Conservation (phyloP, 1,284 basidiomycete genomes). For the Sporisorium iseilematis-ciliati region DNA sequence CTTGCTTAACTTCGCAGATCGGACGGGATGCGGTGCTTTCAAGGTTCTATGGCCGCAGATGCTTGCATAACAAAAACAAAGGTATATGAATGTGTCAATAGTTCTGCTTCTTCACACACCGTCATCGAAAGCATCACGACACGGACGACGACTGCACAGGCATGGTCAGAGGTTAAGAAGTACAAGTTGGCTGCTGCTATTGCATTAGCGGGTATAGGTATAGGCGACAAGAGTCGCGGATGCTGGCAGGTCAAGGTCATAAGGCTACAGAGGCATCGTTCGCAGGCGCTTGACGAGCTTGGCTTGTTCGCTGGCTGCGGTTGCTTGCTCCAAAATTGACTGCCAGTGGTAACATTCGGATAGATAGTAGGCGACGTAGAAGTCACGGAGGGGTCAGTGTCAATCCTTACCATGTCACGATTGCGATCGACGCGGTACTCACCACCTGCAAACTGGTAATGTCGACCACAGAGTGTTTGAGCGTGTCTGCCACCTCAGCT, state of each 20-base stretch:
- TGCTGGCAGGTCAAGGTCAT: neutral
- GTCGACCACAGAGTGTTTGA: constrained; percentile 42
- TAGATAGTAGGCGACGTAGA: neutral
- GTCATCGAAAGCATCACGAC: neutral
- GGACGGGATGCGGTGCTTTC: constrained; percentile 84
- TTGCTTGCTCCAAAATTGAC: constrained; percentile 51
- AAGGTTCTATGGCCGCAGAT: constrained; percentile 82
- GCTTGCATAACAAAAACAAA: too few relatives aligned
- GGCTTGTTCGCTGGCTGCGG: constrained; percentile 45
- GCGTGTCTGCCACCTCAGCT: constrained; percentile 42
- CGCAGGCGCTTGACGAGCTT: constrained; percentile 49
- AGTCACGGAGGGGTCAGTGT: neutral
- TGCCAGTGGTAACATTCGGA: neutral
- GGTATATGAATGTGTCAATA: too few relatives aligned
- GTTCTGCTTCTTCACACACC: neutral
- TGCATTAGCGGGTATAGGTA: constrained; percentile 11
- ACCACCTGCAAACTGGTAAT: constrained; percentile 47
- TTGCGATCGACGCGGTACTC: constrained; percentile 2
- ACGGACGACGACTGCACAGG: neutral
- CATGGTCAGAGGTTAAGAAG: neutral
- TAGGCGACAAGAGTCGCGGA: constrained; percentile 6
- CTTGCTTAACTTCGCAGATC: constrained; percentile 84
- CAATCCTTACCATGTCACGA: too few relatives aligned
- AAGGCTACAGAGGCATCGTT: constrained; percentile 31
- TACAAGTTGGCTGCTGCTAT: neutral